These are phyloP conservation scores for Pelargonium fulgidum DNA, from an alignment of 441 rosid genomes.

Conservation along the genomic window DNA sequence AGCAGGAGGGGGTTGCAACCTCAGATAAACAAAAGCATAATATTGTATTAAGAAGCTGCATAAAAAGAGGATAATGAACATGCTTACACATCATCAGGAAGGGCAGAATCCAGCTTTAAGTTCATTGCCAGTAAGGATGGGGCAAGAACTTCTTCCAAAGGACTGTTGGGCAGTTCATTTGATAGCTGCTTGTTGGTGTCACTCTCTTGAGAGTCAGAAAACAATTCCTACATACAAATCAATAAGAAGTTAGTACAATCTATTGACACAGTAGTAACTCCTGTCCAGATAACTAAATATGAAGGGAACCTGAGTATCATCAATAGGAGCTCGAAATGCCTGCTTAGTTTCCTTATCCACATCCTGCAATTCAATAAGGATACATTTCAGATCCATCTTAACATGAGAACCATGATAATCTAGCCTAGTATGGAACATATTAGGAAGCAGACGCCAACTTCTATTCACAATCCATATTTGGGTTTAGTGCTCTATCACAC, in stretches of 20 bases:
- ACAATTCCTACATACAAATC: conserved; percentile 42
- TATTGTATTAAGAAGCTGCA: not conserved
- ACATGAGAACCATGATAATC: conserved; percentile 1
- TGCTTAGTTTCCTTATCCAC: conserved; percentile 27
- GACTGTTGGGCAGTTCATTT: conserved; percentile 46
- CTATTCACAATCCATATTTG: not conserved
- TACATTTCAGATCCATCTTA: conserved; percentile 7
- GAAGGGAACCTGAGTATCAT: conserved; percentile 49
- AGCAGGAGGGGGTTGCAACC: not conserved
- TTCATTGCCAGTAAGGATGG: conserved; percentile 64
- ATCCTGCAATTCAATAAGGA: conserved; percentile 28
- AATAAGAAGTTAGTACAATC: conserved; percentile 14
- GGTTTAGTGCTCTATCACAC: not conserved
- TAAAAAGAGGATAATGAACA: conserved; percentile 7
- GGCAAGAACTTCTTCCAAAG: conserved; percentile 54
- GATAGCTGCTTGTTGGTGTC: conserved; percentile 37
- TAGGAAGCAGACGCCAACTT: not conserved
- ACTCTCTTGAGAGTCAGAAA: conserved; percentile 41
- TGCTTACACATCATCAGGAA: conserved; percentile 46
- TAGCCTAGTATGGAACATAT: not conserved
- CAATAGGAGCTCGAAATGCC: conserved; percentile 41
- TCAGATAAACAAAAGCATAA: not conserved
- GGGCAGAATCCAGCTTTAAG: conserved; percentile 59
- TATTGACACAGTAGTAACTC: conserved; percentile 11
- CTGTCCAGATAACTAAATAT: conserved; percentile 11